Evolutionary conservation across 1,284 basidiomycete species (phyloP).

Genomic region (Microbotryum violaceum): DNA sequence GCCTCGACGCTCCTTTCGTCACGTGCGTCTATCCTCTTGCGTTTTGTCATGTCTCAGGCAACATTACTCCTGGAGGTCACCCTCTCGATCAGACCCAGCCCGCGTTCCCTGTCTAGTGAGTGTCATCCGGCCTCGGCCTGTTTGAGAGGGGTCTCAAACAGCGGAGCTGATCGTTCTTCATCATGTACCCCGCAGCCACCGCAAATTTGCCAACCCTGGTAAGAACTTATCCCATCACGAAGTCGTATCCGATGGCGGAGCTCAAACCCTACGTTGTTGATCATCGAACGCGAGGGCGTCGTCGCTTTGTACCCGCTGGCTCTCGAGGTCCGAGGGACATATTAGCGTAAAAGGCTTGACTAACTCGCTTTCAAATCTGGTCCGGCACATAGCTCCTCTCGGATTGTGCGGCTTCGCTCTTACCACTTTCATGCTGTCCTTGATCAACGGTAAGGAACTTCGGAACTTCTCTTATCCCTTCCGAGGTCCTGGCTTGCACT

Average conservation of each 20-base stretch:
- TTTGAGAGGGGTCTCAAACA: background rate
- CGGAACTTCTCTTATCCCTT: background rate
- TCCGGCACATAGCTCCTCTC: constrained; percentile 40
- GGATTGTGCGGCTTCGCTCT: constrained; percentile 48
- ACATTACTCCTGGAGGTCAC: constrained; percentile 37
- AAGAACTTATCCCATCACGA: too few relatives aligned
- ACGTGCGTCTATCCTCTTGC: background rate
- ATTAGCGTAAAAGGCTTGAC: too few relatives aligned
- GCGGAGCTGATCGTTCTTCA: background rate
- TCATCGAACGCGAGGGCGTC: too few relatives aligned
- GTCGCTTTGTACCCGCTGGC: too few relatives aligned
- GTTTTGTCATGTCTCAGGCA: background rate
- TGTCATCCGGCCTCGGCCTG: background rate
- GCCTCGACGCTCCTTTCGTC: background rate
- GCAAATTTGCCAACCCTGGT: constrained; percentile 48
- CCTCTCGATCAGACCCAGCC: constrained; percentile 44
- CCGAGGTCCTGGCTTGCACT: too few relatives aligned
- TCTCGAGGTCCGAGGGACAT: too few relatives aligned
- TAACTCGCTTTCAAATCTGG: too few relatives aligned
- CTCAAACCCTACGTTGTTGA: too few relatives aligned
- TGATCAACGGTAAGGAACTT: constrained; percentile 35
- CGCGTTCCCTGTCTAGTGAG: constrained; percentile 33
- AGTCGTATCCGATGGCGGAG: too few relatives aligned
- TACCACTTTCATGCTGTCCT: constrained; percentile 50
- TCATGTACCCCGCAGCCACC: constrained; percentile 36